Evolutionary conservation across 202 grass and related monocot species (phyloP), one percentile per base, ranked within the genome.

Genomic region (Alloteropsis angusta): DNA sequence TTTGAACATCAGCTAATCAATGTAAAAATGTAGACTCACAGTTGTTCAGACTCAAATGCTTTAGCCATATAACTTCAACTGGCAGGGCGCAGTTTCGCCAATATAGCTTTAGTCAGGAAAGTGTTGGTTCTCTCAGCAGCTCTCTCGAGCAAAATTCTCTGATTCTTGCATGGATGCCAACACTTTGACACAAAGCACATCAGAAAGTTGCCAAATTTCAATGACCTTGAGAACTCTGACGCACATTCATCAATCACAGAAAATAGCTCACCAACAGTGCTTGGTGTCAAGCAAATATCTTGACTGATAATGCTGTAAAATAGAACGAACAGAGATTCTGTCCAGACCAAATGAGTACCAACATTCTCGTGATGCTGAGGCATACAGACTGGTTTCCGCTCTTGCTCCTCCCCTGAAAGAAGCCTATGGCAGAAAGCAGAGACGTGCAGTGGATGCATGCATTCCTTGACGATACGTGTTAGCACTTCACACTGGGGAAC

Each of bases 151-250:
- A 85, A 79, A 79, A 54, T 64, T 38, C 77, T 88, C 23, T 94
- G 89, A 73, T 46, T 38, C 25, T 64, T 83, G 54, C 82, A 86
- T 65, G 65, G 83, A 32, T 69, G 53, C 46, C 72, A 80, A 68
- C 89, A 92, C 68, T 92, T 94, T 0, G 68, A 74, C 25, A 94
- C 39, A 1, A 97, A 88, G 81, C 83, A 90, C 26, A 82, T 26
- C 25, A 97, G 49, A 68, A 97, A 90, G 30, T 89, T 92, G 38
- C 89, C 66, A 80, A 97, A 97, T 82, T 97, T 94, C 19, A 88
- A 74, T 12, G 94, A 94, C 35, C 52, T 90, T 0, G 77, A 65
- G 36, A 94, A 85, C 69, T 94, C 56, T 23, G 30, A 67, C 26
- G 87, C 83, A 74, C 77, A 74, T 44, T 86, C 87, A 88, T 86